Percentiles rank a stretch among this genome's conserved stretches.
phyloP scores from a whole-genome alignment of 805 yeast genomes.

The Wickerhamiella azyma region DNA sequence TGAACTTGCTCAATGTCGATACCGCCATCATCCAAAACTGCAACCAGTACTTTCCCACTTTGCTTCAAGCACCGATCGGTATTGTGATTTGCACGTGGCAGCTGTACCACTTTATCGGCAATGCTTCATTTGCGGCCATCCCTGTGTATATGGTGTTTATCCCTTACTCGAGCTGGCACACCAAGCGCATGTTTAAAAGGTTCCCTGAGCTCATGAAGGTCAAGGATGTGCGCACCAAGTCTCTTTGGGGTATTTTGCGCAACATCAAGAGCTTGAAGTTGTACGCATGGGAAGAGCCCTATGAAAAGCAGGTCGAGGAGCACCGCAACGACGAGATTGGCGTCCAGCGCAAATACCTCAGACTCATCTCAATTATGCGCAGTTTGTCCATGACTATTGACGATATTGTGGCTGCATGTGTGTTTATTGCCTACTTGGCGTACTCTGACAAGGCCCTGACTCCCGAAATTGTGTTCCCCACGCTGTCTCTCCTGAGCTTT shows the following conservation, averaged over 20 bases:
- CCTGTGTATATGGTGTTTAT: slow-evolving; percentile 55
- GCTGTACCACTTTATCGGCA: slow-evolving; percentile 62
- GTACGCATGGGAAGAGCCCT: slow-evolving; percentile 81
- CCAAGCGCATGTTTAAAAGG: slow-evolving; percentile 32
- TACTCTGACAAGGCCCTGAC: slow-evolving; percentile 52
- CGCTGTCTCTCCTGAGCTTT: slow-evolving; percentile 46
- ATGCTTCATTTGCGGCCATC: slow-evolving; percentile 88
- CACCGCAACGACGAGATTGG: slow-evolving; percentile 48
- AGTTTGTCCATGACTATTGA: slow-evolving; percentile 76
- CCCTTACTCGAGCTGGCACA: slow-evolving; percentile 52
- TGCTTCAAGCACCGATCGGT: slow-evolving; percentile 93
- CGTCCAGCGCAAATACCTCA: slow-evolving; percentile 36
- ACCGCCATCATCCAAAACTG: slow-evolving; percentile 49
- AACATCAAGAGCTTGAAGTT: slow-evolving; percentile 77
- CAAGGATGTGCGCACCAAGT: slow-evolving; percentile 60
- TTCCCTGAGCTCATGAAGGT: slow-evolving; percentile 83
- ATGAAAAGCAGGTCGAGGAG: slow-evolving; percentile 37
- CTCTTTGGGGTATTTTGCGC: slow-evolving; percentile 75
- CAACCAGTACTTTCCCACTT: slow-evolving; percentile 61
- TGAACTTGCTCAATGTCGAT: slow-evolving; percentile 67
- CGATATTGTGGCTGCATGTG: slow-evolving; percentile 68
- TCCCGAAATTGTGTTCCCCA: slow-evolving; percentile 70
- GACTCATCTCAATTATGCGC: slow-evolving; percentile 60
- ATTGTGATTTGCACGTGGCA: slow-evolving; percentile 63
- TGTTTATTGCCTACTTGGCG: slow-evolving; percentile 66